A percentile compares a stretch with the other conserved stretches of the same genome.
phyloP scores from a whole-genome alignment of 495 filamentous ascomycete genomes.

The Aspergillus indologenus region DNA sequence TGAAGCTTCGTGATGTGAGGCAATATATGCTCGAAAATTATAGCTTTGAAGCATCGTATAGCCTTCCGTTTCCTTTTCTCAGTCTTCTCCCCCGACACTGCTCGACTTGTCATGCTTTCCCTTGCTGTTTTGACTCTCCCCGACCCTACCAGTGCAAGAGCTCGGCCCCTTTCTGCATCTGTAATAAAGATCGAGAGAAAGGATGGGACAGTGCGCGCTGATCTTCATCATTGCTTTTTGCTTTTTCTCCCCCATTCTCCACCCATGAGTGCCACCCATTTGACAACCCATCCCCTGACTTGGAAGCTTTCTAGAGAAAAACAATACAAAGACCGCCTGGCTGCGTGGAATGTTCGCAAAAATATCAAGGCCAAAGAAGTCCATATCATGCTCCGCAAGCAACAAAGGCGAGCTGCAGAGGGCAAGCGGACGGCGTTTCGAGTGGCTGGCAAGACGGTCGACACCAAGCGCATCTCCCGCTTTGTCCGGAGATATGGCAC shows the following conservation, averaged over 20 bases:
- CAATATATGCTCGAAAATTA: conserved; percentile 43
- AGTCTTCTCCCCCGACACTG: conserved; percentile 1
- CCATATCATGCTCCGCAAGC: conserved; percentile 43
- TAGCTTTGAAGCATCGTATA: conserved; percentile 43
- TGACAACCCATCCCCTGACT: conserved; percentile 11
- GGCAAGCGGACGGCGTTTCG: conserved; percentile 45
- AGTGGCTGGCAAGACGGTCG: conserved; percentile 36
- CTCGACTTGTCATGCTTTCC: not conserved
- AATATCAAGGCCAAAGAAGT: conserved; percentile 46
- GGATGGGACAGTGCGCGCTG: conserved; percentile 5
- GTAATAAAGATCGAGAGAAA: not conserved
- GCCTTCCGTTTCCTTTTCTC: conserved; percentile 17
- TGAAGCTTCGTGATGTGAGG: conserved; percentile 44
- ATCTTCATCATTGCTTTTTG: conserved; percentile 15
- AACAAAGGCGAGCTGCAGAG: conserved; percentile 40
- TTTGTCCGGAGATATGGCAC: conserved; percentile 37
- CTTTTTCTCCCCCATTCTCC: conserved; percentile 9
- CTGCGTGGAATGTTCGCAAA: conserved; percentile 43
- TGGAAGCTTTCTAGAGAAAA: conserved; percentile 37
- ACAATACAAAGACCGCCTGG: conserved; percentile 47
- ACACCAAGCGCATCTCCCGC: conserved; percentile 38
- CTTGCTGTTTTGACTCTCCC: not conserved
- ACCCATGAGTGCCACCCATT: conserved; percentile 1
- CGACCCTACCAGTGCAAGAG: not conserved
- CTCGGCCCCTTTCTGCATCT: conserved; percentile 11